Conservation (phyloP, 805 yeast genomes). For the Lipomyces anomalus region DNA sequence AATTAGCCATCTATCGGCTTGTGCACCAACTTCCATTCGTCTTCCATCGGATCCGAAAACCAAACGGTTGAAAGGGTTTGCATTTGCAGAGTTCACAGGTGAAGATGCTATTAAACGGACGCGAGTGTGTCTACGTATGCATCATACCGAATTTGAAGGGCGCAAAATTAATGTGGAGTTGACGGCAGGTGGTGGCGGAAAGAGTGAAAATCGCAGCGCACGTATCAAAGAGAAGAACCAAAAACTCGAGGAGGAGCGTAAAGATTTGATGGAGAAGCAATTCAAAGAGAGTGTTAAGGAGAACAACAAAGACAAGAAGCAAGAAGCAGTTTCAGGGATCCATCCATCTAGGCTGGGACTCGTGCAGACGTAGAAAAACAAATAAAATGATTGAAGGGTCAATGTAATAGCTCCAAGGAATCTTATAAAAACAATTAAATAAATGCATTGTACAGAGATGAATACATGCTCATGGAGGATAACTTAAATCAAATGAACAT, state of each 20-base stretch:
- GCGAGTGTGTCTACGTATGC: conserved; percentile 79
- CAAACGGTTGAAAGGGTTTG: conserved; percentile 62
- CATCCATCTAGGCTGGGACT: conserved; percentile 74
- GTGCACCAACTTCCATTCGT: conserved; percentile 67
- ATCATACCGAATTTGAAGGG: conserved; percentile 61
- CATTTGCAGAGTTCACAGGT: conserved; percentile 76
- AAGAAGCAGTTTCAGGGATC: too few relatives aligned
- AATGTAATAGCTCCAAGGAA: too few relatives aligned
- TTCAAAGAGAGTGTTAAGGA: too few relatives aligned
- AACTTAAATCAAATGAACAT: too few relatives aligned
- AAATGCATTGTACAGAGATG: too few relatives aligned
- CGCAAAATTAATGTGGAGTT: conserved; percentile 90
- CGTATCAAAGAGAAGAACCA: conserved; percentile 78
- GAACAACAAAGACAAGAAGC: too few relatives aligned
- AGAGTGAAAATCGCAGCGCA: conserved; percentile 50
- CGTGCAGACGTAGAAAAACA: too few relatives aligned
- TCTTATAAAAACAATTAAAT: too few relatives aligned
- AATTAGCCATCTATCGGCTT: conserved; percentile 62
- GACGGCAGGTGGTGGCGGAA: conserved; percentile 93
- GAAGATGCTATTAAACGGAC: conserved; percentile 67
- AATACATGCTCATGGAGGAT: too few relatives aligned
- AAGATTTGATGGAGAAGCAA: conserved; percentile 49
- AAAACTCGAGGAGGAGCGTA: conserved; percentile 65
- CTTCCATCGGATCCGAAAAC: conserved; percentile 51
- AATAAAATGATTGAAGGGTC: too few relatives aligned